A percentile compares a stretch with the other conserved stretches of the same genome.
phyloP scores from a whole-genome alignment of 2,329 filamentous ascomycete genomes.

The Diplodia corticola region DNA sequence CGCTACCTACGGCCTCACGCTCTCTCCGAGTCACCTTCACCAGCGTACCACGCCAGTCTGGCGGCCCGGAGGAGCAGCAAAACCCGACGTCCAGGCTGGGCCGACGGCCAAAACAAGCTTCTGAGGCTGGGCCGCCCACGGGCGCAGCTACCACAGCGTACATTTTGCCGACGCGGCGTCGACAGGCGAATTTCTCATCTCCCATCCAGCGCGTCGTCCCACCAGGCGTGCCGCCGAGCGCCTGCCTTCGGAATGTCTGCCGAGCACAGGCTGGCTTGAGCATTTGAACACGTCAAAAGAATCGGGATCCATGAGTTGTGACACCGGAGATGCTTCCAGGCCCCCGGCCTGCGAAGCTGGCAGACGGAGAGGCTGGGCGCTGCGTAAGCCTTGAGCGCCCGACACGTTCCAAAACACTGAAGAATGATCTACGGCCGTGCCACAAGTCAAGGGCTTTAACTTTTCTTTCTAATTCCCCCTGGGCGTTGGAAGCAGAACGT shows the following conservation, averaged over 20 bases:
- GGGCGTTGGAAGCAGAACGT: not conserved
- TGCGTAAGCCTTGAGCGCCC: slow-evolving; percentile 1
- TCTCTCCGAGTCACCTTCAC: not conserved
- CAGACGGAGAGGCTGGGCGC: not conserved
- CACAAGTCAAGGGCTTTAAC: not conserved
- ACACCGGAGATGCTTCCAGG: slow-evolving; percentile 11
- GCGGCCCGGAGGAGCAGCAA: not conserved
- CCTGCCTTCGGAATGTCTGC: slow-evolving; percentile 1
- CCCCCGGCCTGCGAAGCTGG: not conserved
- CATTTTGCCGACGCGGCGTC: slow-evolving; percentile 11
- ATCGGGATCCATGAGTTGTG: slow-evolving; percentile 6
- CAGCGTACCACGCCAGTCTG: not conserved
- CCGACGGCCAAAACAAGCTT: slow-evolving; percentile 13
- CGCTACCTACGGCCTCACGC: not conserved
- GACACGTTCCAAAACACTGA: not conserved
- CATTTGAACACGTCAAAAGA: not conserved
- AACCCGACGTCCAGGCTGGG: not conserved
- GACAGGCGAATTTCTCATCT: slow-evolving; percentile 15
- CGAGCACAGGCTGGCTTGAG: not conserved
- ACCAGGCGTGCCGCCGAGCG: not conserved
- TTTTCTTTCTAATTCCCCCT: not conserved
- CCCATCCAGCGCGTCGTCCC: not conserved
- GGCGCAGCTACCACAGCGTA: slow-evolving; percentile 3
- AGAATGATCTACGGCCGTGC: not conserved
- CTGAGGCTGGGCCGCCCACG: not conserved